Evolutionary conservation across 768 basidiomycete genomes (phyloP).

Genomic region (Leccinum boreale): DNA sequence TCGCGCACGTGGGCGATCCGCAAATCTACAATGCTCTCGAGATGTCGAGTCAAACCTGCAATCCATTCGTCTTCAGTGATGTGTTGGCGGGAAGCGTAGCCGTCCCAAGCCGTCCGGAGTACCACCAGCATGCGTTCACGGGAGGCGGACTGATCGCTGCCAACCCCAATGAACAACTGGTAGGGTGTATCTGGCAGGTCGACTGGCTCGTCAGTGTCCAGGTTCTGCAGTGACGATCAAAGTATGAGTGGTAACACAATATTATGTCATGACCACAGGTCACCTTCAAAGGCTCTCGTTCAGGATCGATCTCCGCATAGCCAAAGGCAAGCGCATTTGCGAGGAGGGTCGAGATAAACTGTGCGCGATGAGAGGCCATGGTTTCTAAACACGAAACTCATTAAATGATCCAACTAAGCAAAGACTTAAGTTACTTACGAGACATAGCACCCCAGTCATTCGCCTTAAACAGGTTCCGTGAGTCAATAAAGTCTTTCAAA

Average conservation of each 20-base stretch:
- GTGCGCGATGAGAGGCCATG: slow-evolving; percentile 46
- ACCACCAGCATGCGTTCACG: slow-evolving; percentile 13
- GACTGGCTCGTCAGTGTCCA: slow-evolving; percentile 47
- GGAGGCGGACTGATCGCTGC: slow-evolving; percentile 11
- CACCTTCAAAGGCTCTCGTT: slow-evolving; percentile 51
- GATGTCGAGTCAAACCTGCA: slow-evolving; percentile 33
- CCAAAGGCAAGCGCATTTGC: slow-evolving; percentile 49
- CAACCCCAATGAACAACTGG: slow-evolving; percentile 33
- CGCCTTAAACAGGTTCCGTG: slow-evolving; percentile 32
- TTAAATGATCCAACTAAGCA: not conserved
- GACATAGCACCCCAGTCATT: slow-evolving; percentile 67
- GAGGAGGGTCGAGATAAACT: slow-evolving; percentile 40
- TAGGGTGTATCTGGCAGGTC: slow-evolving; percentile 35
- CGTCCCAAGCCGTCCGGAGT: slow-evolving; percentile 20
- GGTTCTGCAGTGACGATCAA: slow-evolving; percentile 36
- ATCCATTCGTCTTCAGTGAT: slow-evolving; percentile 36
- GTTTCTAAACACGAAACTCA: slow-evolving; percentile 36
- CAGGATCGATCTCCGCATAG: slow-evolving; percentile 42
- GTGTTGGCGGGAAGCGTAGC: slow-evolving; percentile 17
- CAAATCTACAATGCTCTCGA: slow-evolving; percentile 38
- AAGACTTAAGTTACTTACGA: slow-evolving; percentile 33
- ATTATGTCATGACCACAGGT: not conserved
- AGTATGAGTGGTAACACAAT: not conserved
- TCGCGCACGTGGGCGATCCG: slow-evolving; percentile 46
- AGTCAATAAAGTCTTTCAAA: not conserved